Conservation (phyloP, 768 basidiomycete genomes). For the Rhizopogon roseolus region DNA sequence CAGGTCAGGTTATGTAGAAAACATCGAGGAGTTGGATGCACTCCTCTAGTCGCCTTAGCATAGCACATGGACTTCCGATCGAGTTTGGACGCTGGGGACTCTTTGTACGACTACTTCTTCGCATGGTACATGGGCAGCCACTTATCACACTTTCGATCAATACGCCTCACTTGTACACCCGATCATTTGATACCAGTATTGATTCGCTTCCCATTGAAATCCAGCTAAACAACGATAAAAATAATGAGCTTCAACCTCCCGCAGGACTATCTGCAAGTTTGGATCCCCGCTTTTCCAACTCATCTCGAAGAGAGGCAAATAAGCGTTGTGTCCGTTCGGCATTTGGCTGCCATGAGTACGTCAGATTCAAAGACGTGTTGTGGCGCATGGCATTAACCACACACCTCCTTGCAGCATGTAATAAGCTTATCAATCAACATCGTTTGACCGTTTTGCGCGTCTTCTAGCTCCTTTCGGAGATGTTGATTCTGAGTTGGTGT, state of each 20-base stretch:
- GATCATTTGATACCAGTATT: constrained; percentile 9
- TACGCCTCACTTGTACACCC: constrained; percentile 2
- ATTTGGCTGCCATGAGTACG: constrained; percentile 51
- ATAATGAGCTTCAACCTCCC: constrained; percentile 34
- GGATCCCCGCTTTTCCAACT: constrained; percentile 66
- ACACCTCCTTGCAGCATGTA: constrained; percentile 83
- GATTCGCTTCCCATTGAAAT: neutral
- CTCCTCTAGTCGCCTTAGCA: constrained; percentile 38
- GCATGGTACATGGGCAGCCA: constrained; percentile 4
- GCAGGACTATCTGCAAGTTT: constrained; percentile 38
- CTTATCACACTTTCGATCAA: neutral
- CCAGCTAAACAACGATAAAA: neutral
- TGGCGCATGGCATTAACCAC: constrained; percentile 17
- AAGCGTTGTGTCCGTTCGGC: constrained; percentile 79
- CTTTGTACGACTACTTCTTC: neutral
- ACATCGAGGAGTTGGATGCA: constrained; percentile 66
- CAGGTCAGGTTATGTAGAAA: constrained; percentile 66
- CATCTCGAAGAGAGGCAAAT: constrained; percentile 78
- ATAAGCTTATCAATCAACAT: constrained; percentile 81
- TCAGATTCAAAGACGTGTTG: constrained; percentile 7
- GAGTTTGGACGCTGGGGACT: neutral
- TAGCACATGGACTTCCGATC: constrained; percentile 3
- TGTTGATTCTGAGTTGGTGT: constrained; percentile 48
- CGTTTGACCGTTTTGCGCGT: constrained; percentile 73
- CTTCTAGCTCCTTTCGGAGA: constrained; percentile 72